Conservation (phyloP, 2,329 filamentous ascomycete genomes). For the Arthrobotrys conoides region DNA sequence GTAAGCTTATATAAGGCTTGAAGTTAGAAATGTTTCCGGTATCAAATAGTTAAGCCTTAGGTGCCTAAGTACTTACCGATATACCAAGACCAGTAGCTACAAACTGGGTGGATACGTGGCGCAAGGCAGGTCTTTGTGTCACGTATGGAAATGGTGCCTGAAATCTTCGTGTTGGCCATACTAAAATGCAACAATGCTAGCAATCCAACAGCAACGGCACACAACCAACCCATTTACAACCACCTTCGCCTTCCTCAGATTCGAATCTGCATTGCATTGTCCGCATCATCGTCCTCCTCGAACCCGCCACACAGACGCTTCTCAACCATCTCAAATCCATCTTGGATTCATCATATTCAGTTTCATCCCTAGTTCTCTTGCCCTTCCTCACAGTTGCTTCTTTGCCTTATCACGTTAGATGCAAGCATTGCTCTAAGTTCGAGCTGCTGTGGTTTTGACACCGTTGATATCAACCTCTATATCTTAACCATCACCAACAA, state of each 20-base stretch:
- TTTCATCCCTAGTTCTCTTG: neutral
- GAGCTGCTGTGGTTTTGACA: slow-evolving; percentile 1
- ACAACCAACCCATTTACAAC: slow-evolving; percentile 27
- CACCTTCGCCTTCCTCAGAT: neutral
- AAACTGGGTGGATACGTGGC: neutral
- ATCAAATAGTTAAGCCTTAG: too few relatives aligned
- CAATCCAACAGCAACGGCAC: slow-evolving; percentile 39
- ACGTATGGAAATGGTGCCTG: slow-evolving; percentile 7
- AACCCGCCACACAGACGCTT: neutral
- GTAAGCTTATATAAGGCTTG: too few relatives aligned
- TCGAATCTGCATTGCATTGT: neutral
- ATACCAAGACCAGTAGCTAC: neutral
- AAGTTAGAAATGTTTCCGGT: too few relatives aligned
- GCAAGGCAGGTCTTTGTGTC: neutral
- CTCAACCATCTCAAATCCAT: neutral
- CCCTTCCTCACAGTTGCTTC: neutral
- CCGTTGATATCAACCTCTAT: neutral
- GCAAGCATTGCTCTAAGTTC: neutral
- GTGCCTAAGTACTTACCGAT: too few relatives aligned
- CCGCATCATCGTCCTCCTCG: neutral
- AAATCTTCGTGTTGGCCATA: slow-evolving; percentile 9
- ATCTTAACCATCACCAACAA: neutral
- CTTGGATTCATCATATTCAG: neutral
- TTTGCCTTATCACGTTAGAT: neutral
- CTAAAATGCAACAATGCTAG: slow-evolving; percentile 19